Conservation (phyloP, 2,329 filamentous ascomycete species). For the Beauveria sp. region DNA sequence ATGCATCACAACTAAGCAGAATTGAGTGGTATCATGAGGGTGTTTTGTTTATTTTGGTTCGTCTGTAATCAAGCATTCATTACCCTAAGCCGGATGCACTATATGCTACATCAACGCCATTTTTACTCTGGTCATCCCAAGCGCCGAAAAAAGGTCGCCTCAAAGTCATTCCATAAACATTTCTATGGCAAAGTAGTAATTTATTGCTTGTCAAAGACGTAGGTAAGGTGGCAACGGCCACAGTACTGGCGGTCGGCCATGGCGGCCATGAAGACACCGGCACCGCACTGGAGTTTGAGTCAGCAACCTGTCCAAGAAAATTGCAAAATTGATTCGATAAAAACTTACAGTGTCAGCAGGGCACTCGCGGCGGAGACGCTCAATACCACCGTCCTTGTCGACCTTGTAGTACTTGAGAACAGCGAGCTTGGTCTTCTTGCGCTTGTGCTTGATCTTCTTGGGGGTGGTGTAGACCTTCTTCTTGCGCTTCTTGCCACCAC, state of each 20-base stretch:
- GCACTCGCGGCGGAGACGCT: slow-evolving; percentile 98
- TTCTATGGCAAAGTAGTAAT: slow-evolving; percentile 13
- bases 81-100: slow-evolving; percentile 32
- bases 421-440: slow-evolving; percentile 99
- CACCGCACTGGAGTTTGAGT: slow-evolving; percentile 65
- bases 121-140: slow-evolving; percentile 19
- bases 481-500: slow-evolving; percentile 99
- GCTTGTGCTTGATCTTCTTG: slow-evolving; percentile 99
- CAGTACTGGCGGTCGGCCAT: slow-evolving; percentile 99
- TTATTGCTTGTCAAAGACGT: slow-evolving; percentile 65
- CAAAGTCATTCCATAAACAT: slow-evolving; percentile 13
- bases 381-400: slow-evolving; percentile 98
- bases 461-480: slow-evolving; percentile 99
- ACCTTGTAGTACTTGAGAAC: slow-evolving; percentile 99
- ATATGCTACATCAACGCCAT: slow-evolving; percentile 37
- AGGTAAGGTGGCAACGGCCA: slow-evolving; percentile 64
- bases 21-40: slow-evolving; percentile 15
- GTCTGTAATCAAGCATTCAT: slow-evolving; percentile 29
- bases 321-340: neutral
- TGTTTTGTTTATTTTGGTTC: neutral
- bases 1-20: neutral
- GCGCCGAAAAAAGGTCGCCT: slow-evolving; percentile 10
- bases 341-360: slow-evolving; percentile 74
- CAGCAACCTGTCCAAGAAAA: neutral
- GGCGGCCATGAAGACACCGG: slow-evolving; percentile 99